A percentile compares a stretch with the other conserved stretches of the same genome.
phyloP scores from a whole-genome alignment of 2,329 filamentous ascomycete species.

The Penicillium verrucosum region DNA sequence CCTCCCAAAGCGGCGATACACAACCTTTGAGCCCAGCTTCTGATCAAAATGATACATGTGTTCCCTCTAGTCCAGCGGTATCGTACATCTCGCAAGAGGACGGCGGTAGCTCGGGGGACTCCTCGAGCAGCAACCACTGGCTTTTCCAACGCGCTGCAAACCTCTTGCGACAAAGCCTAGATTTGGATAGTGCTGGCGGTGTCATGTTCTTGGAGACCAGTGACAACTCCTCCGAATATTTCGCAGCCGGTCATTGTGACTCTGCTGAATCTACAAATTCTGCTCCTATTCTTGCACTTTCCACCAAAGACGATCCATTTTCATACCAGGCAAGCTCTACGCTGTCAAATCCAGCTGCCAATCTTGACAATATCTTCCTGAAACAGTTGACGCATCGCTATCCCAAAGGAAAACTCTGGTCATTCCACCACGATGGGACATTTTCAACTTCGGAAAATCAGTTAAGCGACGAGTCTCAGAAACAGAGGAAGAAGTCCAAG shows the following conservation, averaged over 20 bases:
- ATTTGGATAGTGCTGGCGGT: constrained; percentile 11
- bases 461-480: constrained; percentile 46
- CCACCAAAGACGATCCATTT: constrained; percentile 5
- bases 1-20: background rate
- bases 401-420: constrained; percentile 17
- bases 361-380: constrained; percentile 13
- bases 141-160: constrained; percentile 21
- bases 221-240: constrained; percentile 2
- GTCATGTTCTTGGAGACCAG: constrained; percentile 12
- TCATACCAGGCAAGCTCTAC: background rate
- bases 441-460: constrained; percentile 17
- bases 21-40: background rate
- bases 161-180: constrained; percentile 19
- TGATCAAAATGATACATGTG: background rate
- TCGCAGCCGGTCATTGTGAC: constrained; percentile 5
- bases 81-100: background rate
- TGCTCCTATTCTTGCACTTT: constrained; percentile 11
- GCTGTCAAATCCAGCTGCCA: constrained; percentile 2
- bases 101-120: background rate
- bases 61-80: background rate
- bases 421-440: constrained; percentile 14
- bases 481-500: background rate
- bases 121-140: constrained; percentile 12
- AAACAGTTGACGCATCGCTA: constrained; percentile 11
- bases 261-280: background rate